Evolutionary conservation across 768 basidiomycete genomes (phyloP), one percentile per base, ranked within the genome.

Genomic region (Suillus placidus): DNA sequence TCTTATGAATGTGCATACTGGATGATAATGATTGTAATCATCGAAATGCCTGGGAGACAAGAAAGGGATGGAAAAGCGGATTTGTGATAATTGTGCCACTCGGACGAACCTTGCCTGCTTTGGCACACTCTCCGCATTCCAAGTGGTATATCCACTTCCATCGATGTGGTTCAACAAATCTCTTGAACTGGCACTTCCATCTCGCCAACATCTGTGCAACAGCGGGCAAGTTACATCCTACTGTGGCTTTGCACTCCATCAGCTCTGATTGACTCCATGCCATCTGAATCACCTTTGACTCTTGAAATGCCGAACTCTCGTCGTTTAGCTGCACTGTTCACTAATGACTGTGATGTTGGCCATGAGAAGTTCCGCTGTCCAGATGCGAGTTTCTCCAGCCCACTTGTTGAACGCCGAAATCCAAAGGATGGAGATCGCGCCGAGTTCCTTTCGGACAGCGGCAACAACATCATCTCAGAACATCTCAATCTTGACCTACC

Each of bases 111-210:
- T 60, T 40, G 26, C 58, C 58, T 60, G 40, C 58, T 60, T 60
- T 60, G 54, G 54, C 52, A 18, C 52, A 9, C 40, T 43, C 10
- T 26, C 58, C 30, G 58, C 26, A 60, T 60, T 60, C 58, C 58
- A 60, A 60, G 40, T 42, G 58, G 58, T 60, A 38, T 60, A 60
- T 60, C 37, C 40, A 60, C 58, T 20, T 54, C 7, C 26, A 43
- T 42, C 30, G 58, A 60, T 60, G 58, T 60, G 58, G 58, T 60
- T 60, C 58, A 60, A 60, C 58, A 10, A 18, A 35, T 35, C 38
- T 38, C 14, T 58, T 58, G 9, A 60, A 42, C 58, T 32, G 4
- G 32, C 10, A 43, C 38, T 42, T 60, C 26, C 26, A 42, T 32
- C 58, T 42, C 26, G 26, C 23, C 38, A 13, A 6, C 20, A 18